Percentiles rank a stretch among this genome's conserved stretches.
Evolutionary conservation across 345 rosid species (phyloP).

Genomic region (Arabidopsis suecica): DNA sequence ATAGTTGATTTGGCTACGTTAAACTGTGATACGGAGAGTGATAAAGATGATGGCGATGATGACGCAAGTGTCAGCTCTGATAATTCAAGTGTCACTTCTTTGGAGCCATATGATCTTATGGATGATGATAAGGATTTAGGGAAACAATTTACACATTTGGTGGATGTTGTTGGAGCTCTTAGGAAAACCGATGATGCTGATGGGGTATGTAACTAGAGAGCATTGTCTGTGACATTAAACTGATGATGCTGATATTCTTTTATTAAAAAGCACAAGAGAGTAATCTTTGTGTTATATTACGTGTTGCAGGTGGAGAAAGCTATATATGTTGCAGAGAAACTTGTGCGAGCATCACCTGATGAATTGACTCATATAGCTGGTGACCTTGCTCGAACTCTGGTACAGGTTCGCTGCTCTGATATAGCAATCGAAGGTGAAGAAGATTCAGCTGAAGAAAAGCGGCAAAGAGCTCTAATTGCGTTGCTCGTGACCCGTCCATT

Average conservation of each 20-base stretch:
- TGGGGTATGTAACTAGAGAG: constrained; percentile 66
- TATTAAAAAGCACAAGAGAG: background rate
- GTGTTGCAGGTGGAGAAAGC: constrained; percentile 84
- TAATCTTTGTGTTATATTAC: background rate
- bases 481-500: constrained; percentile 79
- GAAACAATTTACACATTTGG: constrained; percentile 73
- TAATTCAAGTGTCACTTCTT: constrained; percentile 70
- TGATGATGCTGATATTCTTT: background rate
- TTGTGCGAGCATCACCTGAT: constrained; percentile 94
- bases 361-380: constrained; percentile 79
- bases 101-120: constrained; percentile 89
- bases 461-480: constrained; percentile 84
- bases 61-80: constrained; percentile 68
- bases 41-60: constrained; percentile 64
- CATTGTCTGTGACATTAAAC: constrained; percentile 24
- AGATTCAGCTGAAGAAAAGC: constrained; percentile 94
- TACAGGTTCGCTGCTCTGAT: constrained; percentile 93
- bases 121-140: constrained; percentile 85
- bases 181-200: constrained; percentile 88
- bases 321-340: constrained; percentile 81
- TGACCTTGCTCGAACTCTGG: constrained; percentile 77
- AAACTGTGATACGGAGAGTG: constrained; percentile 62
- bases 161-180: constrained; percentile 91
- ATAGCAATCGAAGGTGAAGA: constrained; percentile 92
- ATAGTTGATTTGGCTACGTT: constrained; percentile 79